Base-by-base conservation (phyloP, 1,284 basidiomycete genomes). In the Pseudozyma thailandica region DNA sequence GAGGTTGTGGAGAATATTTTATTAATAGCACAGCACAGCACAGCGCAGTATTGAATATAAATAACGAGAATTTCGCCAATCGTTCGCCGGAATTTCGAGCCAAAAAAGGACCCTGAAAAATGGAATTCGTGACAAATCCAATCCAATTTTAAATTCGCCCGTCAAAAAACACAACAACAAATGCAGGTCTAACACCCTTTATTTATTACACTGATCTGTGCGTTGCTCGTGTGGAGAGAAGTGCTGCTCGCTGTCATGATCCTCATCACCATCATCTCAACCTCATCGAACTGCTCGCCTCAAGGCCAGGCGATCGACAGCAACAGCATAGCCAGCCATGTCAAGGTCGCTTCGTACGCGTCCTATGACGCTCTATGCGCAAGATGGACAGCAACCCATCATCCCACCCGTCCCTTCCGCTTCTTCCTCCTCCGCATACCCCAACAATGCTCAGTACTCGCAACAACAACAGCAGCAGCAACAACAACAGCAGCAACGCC, bases 331-430 rank as follows among this genome's bases (percentile, higher is more conserved):
- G 16, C 30, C 25, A 20, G 20, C 27, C 50, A 82, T 81, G 80
- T 81, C 79, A 25, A 53, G 76, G 25, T 82, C 80, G 15, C 64
- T 81, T 15, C 75, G 80, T 6, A 72, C 77, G 59, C 77, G 80
- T 46, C 80, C 79, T 7, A 66, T 77, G 73, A 82, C 80, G 66
- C 76, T 82, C 8, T 82, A 82, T 35, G 66, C 54, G 10, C 59
- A 74, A 48, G 75, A 74, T 26, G 66, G 47, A 2, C 69, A 55
- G 26, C 54, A 54, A 15, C 56, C 57, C 27, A 39, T 46, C 48
- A 56, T 60, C 30, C 59, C 57, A 23, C 55, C 54, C n/a, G 52
- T 63, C 1, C 43, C 57, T n/a, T n/a, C n/a, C n/a, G n/a, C n/a
- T n/a, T n/a, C n/a, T 20, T 44, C 35, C 25, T 41, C 52, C 28